Base-by-base conservation (phyloP, 805 yeast genomes). In the Kodamaea kakaduensis region DNA sequence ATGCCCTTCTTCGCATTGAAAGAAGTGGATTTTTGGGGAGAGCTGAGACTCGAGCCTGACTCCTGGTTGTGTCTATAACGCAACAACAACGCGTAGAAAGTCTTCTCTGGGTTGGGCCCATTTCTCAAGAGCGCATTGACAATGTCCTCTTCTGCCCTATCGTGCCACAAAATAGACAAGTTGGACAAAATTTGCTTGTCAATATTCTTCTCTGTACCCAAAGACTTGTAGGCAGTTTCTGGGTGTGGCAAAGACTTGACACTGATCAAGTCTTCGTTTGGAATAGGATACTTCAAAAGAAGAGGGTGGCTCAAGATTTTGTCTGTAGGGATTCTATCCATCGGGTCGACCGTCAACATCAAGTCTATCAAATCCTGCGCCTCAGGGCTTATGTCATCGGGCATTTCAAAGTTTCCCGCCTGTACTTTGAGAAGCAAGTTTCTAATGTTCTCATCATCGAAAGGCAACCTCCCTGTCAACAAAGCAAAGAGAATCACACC, bases 401-500 rank as follows among this genome's bases (percentile, higher is more conserved):
- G 93, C 85, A 84, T 79, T 39, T 77, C 82, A 52, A 73, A 84
- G 35, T 64, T 69, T 25, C 94, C 94, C 20, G 78, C 72, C 56
- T 84, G 93, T 17, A 84, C 94, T 57, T 84, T 84, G 39, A 82
- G 53, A 35, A 84, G 58, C 38, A 84, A 57, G 44, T 73, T 77
- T 54, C 87, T 73, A 49, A 84, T 83, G 50, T 81, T 81, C 42
- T 83, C 86, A 58, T 84, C 93, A 54, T 84, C 90, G 52, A 84
- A 84, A 6, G 94, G 94, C 42, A 84, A 63, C 61, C 84, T 79
- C 3, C 94, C 94, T 2, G 90, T 82, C 38, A 84, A 59, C 31
- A 84, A 60, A 4, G 93, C 93, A 61, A 81, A 84, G 32, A 84
- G 62, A 29, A 84, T 83, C 28, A 84, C 84, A 52, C 94, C 94